These are phyloP conservation scores for Filobasidium uniguttulatum DNA, from an alignment of 1,284 basidiomycete genomes.

Conservation along the genomic window DNA sequence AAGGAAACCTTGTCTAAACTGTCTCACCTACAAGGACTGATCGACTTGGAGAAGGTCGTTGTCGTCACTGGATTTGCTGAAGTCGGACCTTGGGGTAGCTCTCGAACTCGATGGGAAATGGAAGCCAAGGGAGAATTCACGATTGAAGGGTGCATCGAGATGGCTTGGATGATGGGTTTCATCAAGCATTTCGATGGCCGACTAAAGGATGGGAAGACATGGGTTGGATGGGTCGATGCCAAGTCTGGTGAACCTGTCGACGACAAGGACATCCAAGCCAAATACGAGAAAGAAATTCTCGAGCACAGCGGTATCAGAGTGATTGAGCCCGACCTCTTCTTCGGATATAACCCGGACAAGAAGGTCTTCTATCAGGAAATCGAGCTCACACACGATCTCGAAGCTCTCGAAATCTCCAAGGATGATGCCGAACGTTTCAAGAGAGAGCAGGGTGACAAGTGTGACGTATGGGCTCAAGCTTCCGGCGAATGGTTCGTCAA, in stretches of 20 bases:
- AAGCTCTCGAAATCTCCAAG: slow-evolving; percentile 83
- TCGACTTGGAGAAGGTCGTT: slow-evolving; percentile 90
- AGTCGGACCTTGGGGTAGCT: slow-evolving; percentile 96
- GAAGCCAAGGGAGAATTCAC: slow-evolving; percentile 86
- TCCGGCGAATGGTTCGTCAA: slow-evolving; percentile 93
- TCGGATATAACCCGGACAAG: slow-evolving; percentile 91
- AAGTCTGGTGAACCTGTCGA: slow-evolving; percentile 94
- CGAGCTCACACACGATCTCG: slow-evolving; percentile 90
- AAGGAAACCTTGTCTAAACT: slow-evolving; percentile 56
- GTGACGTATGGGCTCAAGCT: slow-evolving; percentile 81
- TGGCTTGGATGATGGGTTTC: slow-evolving; percentile 98
- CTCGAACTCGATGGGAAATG: slow-evolving; percentile 99
- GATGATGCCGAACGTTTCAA: slow-evolving; percentile 92
- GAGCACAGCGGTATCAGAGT: slow-evolving; percentile 87
- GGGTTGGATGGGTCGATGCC: slow-evolving; percentile 96
- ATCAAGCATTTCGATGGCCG: slow-evolving; percentile 98
- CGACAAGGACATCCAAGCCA: slow-evolving; percentile 87
- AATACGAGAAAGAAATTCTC: slow-evolving; percentile 89
- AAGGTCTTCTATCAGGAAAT: slow-evolving; percentile 96
- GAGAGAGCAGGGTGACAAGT: slow-evolving; percentile 89
- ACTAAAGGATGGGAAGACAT: slow-evolving; percentile 75
- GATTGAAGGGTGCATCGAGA: slow-evolving; percentile 94
- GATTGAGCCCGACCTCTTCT: slow-evolving; percentile 94
- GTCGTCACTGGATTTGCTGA: slow-evolving; percentile 95
- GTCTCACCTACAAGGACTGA: slow-evolving; percentile 61